Base-by-base conservation (phyloP, 148 eudicot genomes). In the Silene latifolia region DNA sequence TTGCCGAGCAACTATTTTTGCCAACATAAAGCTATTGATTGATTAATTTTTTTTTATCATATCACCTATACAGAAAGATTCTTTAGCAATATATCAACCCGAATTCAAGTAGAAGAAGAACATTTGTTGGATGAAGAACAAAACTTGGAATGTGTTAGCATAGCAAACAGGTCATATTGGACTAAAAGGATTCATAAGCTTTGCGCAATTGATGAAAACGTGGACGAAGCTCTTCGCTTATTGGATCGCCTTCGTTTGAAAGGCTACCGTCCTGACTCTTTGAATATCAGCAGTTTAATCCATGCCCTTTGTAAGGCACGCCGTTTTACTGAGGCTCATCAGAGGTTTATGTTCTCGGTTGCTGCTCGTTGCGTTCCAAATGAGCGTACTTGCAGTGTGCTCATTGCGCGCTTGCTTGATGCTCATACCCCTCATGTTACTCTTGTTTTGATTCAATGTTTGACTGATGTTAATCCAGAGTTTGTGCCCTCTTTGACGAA, bases 371-470 rank as follows among this genome's bases (percentile, higher is more conserved):
- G 70, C 25, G 35, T 84, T 42, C 96, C 94, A 0, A 90, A 91
- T 61, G 92, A 90, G 73, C 90, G 89, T 17, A 94, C 89, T 12
- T 94, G 97, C 85, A 91, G 91, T 78, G 90, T 91, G 13, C 71
- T 94, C 46, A 85, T 91, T 54, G 94, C 98, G 1, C 81, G 86
- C 10, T 78, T 93, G 80, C 87, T 93, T 2, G 78, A 80, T 71
- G 81, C 82, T 7, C 71, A 46, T 63, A 75, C 82, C 75, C 93
- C 97, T 10, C 29, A 59, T 48, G 53, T 7, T 20, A 91, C 93
- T 1, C 78, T 83, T 73, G 67, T 29, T 24, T 78, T 91, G 75
- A 69, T 94, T 19, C 69, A 44, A 11, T 68, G 74, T 53, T 76
- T 94, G 85, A 47, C 72, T 5, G 74, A 14, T 8, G 76, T 70